Conservation (phyloP, 169 alveolate species). For the Plasmodium reichenowi region DNA sequence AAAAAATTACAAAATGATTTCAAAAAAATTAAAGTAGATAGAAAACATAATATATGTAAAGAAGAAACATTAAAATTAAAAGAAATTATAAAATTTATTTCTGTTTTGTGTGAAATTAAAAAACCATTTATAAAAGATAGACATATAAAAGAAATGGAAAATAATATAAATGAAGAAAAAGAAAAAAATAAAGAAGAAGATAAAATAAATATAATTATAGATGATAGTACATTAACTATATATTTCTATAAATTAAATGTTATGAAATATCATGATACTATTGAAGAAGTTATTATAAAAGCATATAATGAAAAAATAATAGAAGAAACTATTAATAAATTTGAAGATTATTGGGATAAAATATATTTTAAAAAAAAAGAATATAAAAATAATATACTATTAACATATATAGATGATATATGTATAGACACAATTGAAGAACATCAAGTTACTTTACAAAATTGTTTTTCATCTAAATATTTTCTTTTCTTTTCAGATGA, state of each 20-base stretch:
- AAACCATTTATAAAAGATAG: slow-evolving; percentile 48
- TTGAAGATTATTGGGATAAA: slow-evolving; percentile 52
- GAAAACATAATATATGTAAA: slow-evolving; percentile 59
- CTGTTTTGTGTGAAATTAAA: slow-evolving; percentile 58
- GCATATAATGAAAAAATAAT: slow-evolving; percentile 61
- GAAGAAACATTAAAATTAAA: slow-evolving; percentile 61
- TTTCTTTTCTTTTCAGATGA: slow-evolving; percentile 93
- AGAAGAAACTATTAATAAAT: slow-evolving; percentile 57
- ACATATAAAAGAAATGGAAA: slow-evolving; percentile 69
- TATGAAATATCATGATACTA: slow-evolving; percentile 56
- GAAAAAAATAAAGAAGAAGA: slow-evolving; percentile 36
- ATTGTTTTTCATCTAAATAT: slow-evolving; percentile 95
- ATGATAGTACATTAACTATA: slow-evolving; percentile 45
- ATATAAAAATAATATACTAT: slow-evolving; percentile 89
- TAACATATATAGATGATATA: slow-evolving; percentile 93
- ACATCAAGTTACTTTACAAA: slow-evolving; percentile 93
- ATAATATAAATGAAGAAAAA: slow-evolving; percentile 59
- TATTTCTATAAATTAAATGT: slow-evolving; percentile 64
- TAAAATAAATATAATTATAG: slow-evolving; percentile 26
- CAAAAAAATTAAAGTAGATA: slow-evolving; percentile 61
- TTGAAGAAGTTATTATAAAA: slow-evolving; percentile 63
- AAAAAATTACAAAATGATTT: slow-evolving; percentile 61
- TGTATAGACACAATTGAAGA: slow-evolving; percentile 96
- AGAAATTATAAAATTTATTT: slow-evolving; percentile 45
- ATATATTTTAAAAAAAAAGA: slow-evolving; percentile 48